These are phyloP conservation scores for Salix dunnii DNA, from an alignment of 345 rosid genomes.

Conservation along the genomic window DNA sequence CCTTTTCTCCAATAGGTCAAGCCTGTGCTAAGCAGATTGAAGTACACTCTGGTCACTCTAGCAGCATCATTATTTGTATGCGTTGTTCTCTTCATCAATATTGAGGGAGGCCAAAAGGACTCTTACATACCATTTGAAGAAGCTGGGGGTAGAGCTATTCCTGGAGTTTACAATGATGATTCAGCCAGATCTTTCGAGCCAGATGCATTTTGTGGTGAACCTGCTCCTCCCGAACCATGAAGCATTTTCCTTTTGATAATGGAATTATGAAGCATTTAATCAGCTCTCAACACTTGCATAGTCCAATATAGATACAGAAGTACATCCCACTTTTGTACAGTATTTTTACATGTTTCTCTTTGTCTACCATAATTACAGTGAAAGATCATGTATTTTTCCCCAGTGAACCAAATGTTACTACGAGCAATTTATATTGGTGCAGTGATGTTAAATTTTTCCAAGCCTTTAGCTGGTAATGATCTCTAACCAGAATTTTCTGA, in stretches of 20 bases:
- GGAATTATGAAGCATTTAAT: not conserved
- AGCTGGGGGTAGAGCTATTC: slow-evolving; percentile 47
- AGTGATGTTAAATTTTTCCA: not conserved
- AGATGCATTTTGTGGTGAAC: slow-evolving; percentile 82
- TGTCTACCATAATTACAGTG: not conserved
- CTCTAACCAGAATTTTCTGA: no score
- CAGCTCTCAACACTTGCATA: slow-evolving; percentile 12
- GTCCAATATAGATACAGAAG: not conserved
- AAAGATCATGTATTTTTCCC: not conserved
- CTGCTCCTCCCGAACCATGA: slow-evolving; percentile 26
- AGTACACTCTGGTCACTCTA: slow-evolving; percentile 67
- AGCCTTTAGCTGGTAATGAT: no score
- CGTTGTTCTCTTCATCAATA: slow-evolving; percentile 46
- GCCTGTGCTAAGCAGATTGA: slow-evolving; percentile 72
- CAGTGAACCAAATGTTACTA: not conserved
- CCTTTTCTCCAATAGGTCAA: slow-evolving; percentile 51
- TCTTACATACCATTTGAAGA: slow-evolving; percentile 26
- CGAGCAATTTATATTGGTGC: not conserved
- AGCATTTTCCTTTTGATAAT: no score
- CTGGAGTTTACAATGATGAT: slow-evolving; percentile 73
- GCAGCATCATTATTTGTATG: slow-evolving; percentile 52
- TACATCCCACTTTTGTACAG: slow-evolving; percentile 3
- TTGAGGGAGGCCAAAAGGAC: slow-evolving; percentile 40
- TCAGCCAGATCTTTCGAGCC: slow-evolving; percentile 83
- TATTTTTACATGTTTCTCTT: not conserved